Conservation (phyloP, 306 rosid species). For the Pyrus bretschneideri region DNA sequence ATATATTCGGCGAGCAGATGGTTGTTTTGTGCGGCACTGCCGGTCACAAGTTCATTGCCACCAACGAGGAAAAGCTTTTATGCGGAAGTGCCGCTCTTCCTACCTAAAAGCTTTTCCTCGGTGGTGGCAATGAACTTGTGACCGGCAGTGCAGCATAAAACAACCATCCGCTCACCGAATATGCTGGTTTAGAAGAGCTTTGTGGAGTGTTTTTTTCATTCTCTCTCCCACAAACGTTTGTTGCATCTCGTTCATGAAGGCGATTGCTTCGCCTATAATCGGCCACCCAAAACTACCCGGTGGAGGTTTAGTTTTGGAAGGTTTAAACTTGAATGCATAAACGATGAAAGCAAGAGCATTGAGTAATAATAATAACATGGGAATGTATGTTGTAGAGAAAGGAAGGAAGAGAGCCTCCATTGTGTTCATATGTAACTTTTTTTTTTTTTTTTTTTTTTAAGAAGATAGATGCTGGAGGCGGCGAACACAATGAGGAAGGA, state of each 20-base stretch:
- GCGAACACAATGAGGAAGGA: not conserved
- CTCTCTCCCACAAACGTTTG: not conserved
- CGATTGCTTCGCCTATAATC: slow-evolving; percentile 5
- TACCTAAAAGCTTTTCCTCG: not conserved
- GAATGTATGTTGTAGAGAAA: too few species aligned
- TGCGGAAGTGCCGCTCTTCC: too few species aligned
- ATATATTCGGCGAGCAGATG: slow-evolving; percentile 1
- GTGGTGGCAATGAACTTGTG: slow-evolving; percentile 10
- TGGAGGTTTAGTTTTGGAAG: slow-evolving; percentile 11
- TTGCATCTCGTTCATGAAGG: not conserved
- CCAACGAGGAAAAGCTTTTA: too few species aligned
- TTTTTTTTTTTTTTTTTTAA: not conserved
- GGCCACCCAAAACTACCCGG: slow-evolving; percentile 27
- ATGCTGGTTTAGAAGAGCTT: slow-evolving; percentile 14
- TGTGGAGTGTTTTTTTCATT: slow-evolving; percentile 2
- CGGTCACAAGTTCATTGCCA: too few species aligned
- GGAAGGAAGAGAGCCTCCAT: not conserved
- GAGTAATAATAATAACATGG: too few species aligned
- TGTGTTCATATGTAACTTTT: too few species aligned
- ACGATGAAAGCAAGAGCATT: not conserved
- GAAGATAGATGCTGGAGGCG: not conserved
- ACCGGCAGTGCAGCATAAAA: not conserved
- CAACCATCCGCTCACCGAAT: slow-evolving; percentile 1
- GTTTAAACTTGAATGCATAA: not conserved
- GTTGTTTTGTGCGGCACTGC: not conserved